Evolutionary conservation across 2,329 filamentous ascomycete species (phyloP), one percentile per base, ranked within the genome.

Genomic region (Capronia epimyces): DNA sequence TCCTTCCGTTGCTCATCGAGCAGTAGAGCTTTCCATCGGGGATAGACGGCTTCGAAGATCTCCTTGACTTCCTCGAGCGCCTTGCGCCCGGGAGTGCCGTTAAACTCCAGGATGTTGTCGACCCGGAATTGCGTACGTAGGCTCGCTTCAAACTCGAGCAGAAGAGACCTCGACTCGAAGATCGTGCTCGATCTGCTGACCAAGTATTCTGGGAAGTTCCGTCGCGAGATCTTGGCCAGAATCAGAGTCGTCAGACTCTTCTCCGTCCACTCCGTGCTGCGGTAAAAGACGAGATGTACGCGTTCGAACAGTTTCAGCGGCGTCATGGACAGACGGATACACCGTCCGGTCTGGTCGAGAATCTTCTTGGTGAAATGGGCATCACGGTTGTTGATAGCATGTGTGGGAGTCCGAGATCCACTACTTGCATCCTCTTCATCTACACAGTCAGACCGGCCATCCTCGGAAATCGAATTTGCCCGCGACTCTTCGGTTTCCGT

Each of bases 191-290:
- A 95, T 27, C 93, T 82, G 53, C 86, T 95, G 3, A 97, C 90
- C 18, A 97, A 80, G 63, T 95, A 98, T 2, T 85, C 75, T 0
- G 91, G 90, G 58, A 96, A 98, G 65, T 90, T 93, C 29, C 88
- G 79, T 37, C 83, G 80, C 1, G 90, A 87, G 50, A 95, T 95
- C 57, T 91, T 90, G 6, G 93, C 88, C 3, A 98, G 77, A 39
- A 98, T 95, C 47, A 97, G 91, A 0, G 90, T 91, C 1, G 89
- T 97, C 12, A 98, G 73, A 1, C 91, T 96, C 67, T 95, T 97
- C 62, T 97, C 91, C 0, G 90, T 95, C 93, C 93, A 98, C 66
- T 95, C 87, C 0, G 89, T 94, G 8, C 90, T 96, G 52, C 91
- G 80, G 67, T 97, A 97, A 67, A 96, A 98, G 22, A 98, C 89